Evolutionary conservation across 108 stramenopile genomes (phyloP).

Genomic region (Bacterosira constricta): DNA sequence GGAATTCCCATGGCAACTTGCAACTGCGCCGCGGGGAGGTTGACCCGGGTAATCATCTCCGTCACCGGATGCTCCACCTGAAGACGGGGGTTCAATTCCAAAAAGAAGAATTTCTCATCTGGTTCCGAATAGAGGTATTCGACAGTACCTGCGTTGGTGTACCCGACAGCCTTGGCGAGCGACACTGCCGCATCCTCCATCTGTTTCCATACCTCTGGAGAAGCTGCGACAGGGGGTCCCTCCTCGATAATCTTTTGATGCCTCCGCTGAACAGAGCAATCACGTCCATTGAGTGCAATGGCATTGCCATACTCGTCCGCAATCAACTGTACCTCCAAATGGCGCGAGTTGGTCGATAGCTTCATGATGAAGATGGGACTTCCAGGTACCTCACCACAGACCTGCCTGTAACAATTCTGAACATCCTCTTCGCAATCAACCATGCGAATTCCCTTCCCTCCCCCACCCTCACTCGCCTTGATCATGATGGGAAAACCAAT

Average conservation of each 20-base stretch:
- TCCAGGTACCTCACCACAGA: constrained; percentile 98
- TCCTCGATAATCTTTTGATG: constrained; percentile 99
- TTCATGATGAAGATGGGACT: constrained; percentile 99
- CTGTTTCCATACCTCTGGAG: constrained; percentile 88
- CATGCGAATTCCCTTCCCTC: constrained; percentile 98
- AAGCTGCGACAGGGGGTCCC: constrained; percentile 96
- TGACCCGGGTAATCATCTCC: constrained; percentile 98
- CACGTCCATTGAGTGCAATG: constrained; percentile 98
- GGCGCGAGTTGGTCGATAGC: constrained; percentile 84
- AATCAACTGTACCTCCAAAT: constrained; percentile 98
- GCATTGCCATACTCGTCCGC: constrained; percentile 98
- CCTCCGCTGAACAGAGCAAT: constrained; percentile 98
- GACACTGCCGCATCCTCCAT: constrained; percentile 98
- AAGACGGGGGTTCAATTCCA: constrained; percentile 98
- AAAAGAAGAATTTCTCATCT: constrained; percentile 94
- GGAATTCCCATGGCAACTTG: constrained; percentile 99
- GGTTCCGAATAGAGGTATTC: constrained; percentile 97
- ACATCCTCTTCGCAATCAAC: constrained; percentile 76
- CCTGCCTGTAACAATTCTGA: constrained; percentile 92
- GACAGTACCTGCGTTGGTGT: constrained; percentile 98
- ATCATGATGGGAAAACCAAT: constrained; percentile 99
- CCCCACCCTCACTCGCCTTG: constrained; percentile 99
- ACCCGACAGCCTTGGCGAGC: constrained; percentile 97
- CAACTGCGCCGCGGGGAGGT: constrained; percentile 96
- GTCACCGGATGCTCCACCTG: constrained; percentile 99